phyloP scores from a whole-genome alignment of 352 stramenopile species.

The Ophiocytium majus region DNA sequence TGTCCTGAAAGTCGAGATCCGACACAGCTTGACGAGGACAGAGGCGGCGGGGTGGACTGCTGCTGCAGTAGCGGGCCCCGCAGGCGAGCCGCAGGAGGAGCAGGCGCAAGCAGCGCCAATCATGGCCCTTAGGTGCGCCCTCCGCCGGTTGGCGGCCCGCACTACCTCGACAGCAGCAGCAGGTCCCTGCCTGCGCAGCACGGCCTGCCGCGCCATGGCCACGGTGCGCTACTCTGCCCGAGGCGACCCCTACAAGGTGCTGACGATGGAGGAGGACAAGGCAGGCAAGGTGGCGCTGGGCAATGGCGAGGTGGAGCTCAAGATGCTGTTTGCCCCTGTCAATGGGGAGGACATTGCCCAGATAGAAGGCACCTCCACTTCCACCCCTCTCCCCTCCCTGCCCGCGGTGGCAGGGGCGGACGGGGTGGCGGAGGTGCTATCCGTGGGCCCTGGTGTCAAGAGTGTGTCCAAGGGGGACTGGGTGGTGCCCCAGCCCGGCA shows the following conservation, averaged over 20 bases:
- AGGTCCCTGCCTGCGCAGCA: neutral
- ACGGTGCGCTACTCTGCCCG: neutral
- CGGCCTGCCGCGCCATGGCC: neutral
- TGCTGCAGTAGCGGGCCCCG: too few species aligned
- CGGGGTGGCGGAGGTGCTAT: slow-evolving; percentile 56
- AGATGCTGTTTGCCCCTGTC: slow-evolving; percentile 80
- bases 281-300: slow-evolving; percentile 30
- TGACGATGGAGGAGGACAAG: neutral
- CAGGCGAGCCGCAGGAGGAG: too few species aligned
- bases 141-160: neutral
- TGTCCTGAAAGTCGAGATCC: too few species aligned
- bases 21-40: too few species aligned
- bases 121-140: neutral
- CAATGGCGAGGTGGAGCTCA: slow-evolving; percentile 71
- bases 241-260: slow-evolving; percentile 15
- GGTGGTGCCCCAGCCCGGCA: slow-evolving; percentile 53
- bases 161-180: neutral
- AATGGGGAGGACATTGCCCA: slow-evolving; percentile 79
- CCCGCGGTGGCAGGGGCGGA: slow-evolving; percentile 64
- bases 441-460: slow-evolving; percentile 54
- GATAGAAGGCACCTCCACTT: slow-evolving; percentile 76
- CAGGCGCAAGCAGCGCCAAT: too few species aligned
- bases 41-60: too few species aligned
- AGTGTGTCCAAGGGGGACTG: slow-evolving; percentile 53
- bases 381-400: slow-evolving; percentile 70